These are phyloP conservation scores for Phytophthora sp. DNA, from an alignment of 352 stramenopile species.

Conservation along the genomic window DNA sequence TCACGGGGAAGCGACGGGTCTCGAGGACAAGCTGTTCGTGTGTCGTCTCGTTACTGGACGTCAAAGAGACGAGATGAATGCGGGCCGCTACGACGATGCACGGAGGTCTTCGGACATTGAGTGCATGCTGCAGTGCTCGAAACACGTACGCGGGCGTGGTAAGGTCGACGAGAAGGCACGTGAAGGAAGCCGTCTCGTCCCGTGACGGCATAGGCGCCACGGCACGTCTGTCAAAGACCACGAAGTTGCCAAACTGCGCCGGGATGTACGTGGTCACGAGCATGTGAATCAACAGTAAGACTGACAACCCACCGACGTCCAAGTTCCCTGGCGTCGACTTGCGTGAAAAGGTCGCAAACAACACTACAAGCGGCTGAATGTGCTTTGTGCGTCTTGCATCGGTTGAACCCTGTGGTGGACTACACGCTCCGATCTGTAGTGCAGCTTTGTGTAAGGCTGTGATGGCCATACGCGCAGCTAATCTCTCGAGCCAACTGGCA, in stretches of 20 bases:
- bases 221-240: slow-evolving; percentile 81
- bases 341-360: slow-evolving; percentile 91
- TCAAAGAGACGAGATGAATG: slow-evolving; percentile 27
- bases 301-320: slow-evolving; percentile 82
- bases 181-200: slow-evolving; percentile 54
- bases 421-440: slow-evolving; percentile 76
- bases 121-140: slow-evolving; percentile 83
- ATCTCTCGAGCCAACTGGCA: slow-evolving; percentile 71
- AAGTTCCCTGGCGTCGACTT: slow-evolving; percentile 85
- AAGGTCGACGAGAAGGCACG: slow-evolving; percentile 53
- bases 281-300: slow-evolving; percentile 90
- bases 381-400: slow-evolving; percentile 81
- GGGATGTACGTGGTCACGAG: slow-evolving; percentile 92
- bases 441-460: slow-evolving; percentile 62
- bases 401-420: slow-evolving; percentile 55
- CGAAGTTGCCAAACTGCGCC: slow-evolving; percentile 93
- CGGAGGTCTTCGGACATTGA: slow-evolving; percentile 87
- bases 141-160: slow-evolving; percentile 61
- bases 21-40: slow-evolving; percentile 21
- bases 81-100: slow-evolving; percentile 79
- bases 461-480: slow-evolving; percentile 56
- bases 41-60: slow-evolving; percentile 3
- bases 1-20: slow-evolving; percentile 58
- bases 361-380: slow-evolving; percentile 76
- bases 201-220: slow-evolving; percentile 53